phyloP scores from a whole-genome alignment of 768 basidiomycete species.

The Austroboletus festivus region DNA sequence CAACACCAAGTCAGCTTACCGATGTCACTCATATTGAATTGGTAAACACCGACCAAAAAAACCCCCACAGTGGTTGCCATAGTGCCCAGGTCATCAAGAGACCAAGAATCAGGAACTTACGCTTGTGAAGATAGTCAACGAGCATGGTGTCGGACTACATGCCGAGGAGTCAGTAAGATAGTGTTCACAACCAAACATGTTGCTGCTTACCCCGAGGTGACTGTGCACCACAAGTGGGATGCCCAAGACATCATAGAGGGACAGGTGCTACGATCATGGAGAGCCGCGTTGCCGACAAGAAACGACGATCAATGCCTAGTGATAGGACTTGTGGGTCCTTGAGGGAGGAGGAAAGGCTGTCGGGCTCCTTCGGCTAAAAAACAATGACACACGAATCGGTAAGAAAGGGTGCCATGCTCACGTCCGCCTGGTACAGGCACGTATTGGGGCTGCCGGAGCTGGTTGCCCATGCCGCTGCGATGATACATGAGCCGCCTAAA shows the following conservation, averaged over 20 bases:
- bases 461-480: constrained; percentile 40
- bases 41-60: constrained; percentile 89
- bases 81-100: constrained; percentile 68
- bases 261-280: constrained; percentile 89
- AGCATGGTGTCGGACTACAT: constrained; percentile 69
- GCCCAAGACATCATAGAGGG: constrained; percentile 87
- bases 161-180: background rate
- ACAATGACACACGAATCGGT: background rate
- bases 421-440: constrained; percentile 76
- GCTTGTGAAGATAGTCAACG: constrained; percentile 88
- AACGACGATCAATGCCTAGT: constrained; percentile 91
- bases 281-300: constrained; percentile 82
- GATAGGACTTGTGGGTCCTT: constrained; percentile 84
- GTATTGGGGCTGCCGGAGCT: constrained; percentile 41
- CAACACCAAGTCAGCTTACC: constrained; percentile 45
- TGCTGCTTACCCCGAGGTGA: constrained; percentile 85
- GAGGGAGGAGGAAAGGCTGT: constrained; percentile 83
- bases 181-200: background rate
- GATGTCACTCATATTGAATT: constrained; percentile 98
- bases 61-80: constrained; percentile 74
- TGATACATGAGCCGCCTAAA: background rate
- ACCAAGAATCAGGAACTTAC: constrained; percentile 87
- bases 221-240: constrained; percentile 89
- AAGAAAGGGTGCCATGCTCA: constrained; percentile 36
- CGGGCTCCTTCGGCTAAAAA: constrained; percentile 81